Evolutionary conservation across 305 asterid species (phyloP).

Genomic region (Ruellia speciosa): DNA sequence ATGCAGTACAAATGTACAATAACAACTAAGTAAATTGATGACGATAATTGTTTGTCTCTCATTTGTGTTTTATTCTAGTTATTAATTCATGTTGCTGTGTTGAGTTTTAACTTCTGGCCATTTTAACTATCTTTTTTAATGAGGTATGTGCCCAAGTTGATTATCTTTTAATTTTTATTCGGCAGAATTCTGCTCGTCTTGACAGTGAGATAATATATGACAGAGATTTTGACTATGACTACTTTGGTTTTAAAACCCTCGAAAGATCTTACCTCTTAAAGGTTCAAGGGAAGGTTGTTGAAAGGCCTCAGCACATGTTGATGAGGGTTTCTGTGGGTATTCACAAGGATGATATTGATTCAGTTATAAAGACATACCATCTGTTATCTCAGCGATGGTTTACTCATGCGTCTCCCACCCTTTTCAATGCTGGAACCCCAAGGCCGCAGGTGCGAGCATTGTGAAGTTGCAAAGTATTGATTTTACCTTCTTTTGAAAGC

Average conservation of each 20-base stretch:
- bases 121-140: too few relatives aligned
- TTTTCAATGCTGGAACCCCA: constrained; percentile 93
- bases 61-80: too few relatives aligned
- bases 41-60: too few relatives aligned
- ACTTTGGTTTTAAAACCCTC: constrained; percentile 90
- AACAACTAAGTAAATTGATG: too few relatives aligned
- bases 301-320: constrained; percentile 96
- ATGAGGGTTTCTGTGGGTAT: constrained; percentile 97
- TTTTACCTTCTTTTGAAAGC: neutral
- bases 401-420: constrained; percentile 97
- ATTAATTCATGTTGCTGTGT: too few relatives aligned
- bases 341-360: constrained; percentile 78
- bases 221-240: constrained; percentile 90
- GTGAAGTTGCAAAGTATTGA: constrained; percentile 1
- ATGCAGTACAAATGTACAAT: too few relatives aligned
- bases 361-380: constrained; percentile 70
- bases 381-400: constrained; percentile 93
- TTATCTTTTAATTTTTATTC: constrained; percentile 15
- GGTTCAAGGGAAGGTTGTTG: constrained; percentile 73
- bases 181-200: constrained; percentile 74
- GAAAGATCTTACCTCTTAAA: constrained; percentile 87
- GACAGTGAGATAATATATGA: constrained; percentile 96
- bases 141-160: too few relatives aligned
- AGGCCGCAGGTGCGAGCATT: constrained; percentile 64
- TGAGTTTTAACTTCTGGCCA: too few relatives aligned